phyloP scores from a whole-genome alignment of 805 yeast species.

The Metschnikowia lunata region DNA sequence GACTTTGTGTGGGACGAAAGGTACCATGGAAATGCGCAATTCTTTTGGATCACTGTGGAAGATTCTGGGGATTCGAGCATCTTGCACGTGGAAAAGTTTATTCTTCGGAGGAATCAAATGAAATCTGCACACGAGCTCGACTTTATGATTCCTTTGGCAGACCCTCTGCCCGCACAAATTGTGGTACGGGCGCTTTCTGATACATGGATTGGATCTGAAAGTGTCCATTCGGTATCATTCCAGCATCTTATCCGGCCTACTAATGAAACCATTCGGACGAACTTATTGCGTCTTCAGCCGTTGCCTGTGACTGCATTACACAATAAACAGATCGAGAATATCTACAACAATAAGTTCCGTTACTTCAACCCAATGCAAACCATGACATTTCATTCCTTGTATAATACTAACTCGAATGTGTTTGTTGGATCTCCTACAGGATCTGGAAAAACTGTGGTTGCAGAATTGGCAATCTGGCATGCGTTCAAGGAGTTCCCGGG shows the following conservation, averaged over 20 bases:
- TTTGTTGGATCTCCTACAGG: slow-evolving; percentile 99
- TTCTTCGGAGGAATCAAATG: slow-evolving; percentile 57
- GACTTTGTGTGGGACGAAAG: slow-evolving; percentile 84
- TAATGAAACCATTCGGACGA: slow-evolving; percentile 81
- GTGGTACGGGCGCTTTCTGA: slow-evolving; percentile 78
- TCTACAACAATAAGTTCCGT: slow-evolving; percentile 64
- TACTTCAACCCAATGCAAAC: slow-evolving; percentile 99
- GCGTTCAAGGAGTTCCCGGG: slow-evolving; percentile 81
- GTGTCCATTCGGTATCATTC: slow-evolving; percentile 73
- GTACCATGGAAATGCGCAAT: slow-evolving; percentile 77
- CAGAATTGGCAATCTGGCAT: slow-evolving; percentile 96
- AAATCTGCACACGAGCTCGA: slow-evolving; percentile 65
- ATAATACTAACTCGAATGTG: slow-evolving; percentile 71
- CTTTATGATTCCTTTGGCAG: slow-evolving; percentile 86
- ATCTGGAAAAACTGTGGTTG: slow-evolving; percentile 95
- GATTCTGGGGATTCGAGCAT: slow-evolving; percentile 71
- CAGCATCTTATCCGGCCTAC: slow-evolving; percentile 87
- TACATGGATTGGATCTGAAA: slow-evolving; percentile 83
- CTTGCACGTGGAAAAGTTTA: slow-evolving; percentile 77
- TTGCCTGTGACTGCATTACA: slow-evolving; percentile 79
- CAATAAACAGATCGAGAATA: slow-evolving; percentile 57
- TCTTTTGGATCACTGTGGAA: slow-evolving; percentile 91
- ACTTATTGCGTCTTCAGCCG: slow-evolving; percentile 75
- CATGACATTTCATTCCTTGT: slow-evolving; percentile 87
- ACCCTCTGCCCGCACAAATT: slow-evolving; percentile 87